Evolutionary conservation across 768 basidiomycete species (phyloP).

Genomic region (Kwoniella mangroviensis): DNA sequence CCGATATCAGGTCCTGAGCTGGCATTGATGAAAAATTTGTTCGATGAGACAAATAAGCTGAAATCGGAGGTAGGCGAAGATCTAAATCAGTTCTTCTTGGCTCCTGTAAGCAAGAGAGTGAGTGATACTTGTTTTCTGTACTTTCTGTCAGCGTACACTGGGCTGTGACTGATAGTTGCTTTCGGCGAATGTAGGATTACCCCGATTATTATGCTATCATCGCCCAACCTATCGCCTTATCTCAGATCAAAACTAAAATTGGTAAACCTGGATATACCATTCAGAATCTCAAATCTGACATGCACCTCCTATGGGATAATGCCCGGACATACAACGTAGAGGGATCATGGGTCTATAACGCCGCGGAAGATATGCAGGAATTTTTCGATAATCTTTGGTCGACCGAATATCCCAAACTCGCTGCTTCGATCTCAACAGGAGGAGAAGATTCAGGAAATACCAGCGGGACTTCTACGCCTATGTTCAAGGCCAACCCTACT

Average conservation of each 20-base stretch:
- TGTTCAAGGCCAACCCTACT: slow-evolving; percentile 41
- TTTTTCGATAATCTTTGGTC: slow-evolving; percentile 76
- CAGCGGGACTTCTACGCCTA: slow-evolving; percentile 48
- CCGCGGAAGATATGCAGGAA: slow-evolving; percentile 93
- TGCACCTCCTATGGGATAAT: slow-evolving; percentile 90
- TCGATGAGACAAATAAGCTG: slow-evolving; percentile 45
- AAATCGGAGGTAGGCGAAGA: slow-evolving; percentile 46
- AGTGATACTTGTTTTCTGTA: slow-evolving; percentile 38
- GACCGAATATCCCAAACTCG: slow-evolving; percentile 54
- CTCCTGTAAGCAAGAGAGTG: slow-evolving; percentile 57
- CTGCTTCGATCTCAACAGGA: not conserved
- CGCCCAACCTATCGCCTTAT: slow-evolving; percentile 81
- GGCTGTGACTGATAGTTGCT: too few relatives aligned
- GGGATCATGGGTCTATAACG: slow-evolving; percentile 91
- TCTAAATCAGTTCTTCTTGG: slow-evolving; percentile 53
- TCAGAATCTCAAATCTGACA: slow-evolving; percentile 73
- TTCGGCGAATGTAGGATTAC: slow-evolving; percentile 67
- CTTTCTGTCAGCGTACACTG: too few relatives aligned
- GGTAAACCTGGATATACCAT: slow-evolving; percentile 73
- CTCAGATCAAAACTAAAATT: slow-evolving; percentile 73
- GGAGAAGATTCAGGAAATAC: slow-evolving; percentile 20
- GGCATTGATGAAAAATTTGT: slow-evolving; percentile 45
- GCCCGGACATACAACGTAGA: slow-evolving; percentile 93
- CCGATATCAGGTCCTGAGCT: slow-evolving; percentile 29
- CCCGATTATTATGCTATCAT: slow-evolving; percentile 94